phyloP scores from a whole-genome alignment of 306 rosid species.

The Cucurbita ficifolia region DNA sequence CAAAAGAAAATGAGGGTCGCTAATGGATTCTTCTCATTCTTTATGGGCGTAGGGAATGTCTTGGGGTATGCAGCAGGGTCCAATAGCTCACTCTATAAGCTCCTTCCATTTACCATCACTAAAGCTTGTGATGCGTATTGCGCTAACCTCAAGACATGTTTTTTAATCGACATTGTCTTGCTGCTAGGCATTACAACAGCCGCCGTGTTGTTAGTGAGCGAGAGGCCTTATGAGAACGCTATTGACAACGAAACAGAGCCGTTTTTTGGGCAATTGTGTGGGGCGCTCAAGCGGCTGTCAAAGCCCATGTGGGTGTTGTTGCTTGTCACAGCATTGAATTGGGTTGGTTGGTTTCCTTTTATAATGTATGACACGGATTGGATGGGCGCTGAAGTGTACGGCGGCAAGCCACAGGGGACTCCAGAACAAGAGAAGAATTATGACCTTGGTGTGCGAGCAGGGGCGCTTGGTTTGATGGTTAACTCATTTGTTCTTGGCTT shows the following conservation, averaged over 20 bases:
- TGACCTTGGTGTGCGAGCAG: slow-evolving; percentile 49
- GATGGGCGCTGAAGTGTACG: slow-evolving; percentile 88
- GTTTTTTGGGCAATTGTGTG: slow-evolving; percentile 15
- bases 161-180: slow-evolving; percentile 47
- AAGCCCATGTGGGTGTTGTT: slow-evolving; percentile 65
- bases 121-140: slow-evolving; percentile 63
- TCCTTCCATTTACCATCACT: slow-evolving; percentile 51
- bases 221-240: not conserved
- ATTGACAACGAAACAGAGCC: not conserved
- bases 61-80: slow-evolving; percentile 68
- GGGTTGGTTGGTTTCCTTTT: slow-evolving; percentile 93
- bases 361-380: slow-evolving; percentile 79
- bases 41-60: slow-evolving; percentile 75
- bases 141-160: slow-evolving; percentile 69
- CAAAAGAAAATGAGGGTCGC: slow-evolving; percentile 31
- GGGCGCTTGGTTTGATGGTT: slow-evolving; percentile 65
- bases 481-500: slow-evolving; percentile 56
- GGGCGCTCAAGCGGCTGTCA: slow-evolving; percentile 38
- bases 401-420: slow-evolving; percentile 24
- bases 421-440: slow-evolving; percentile 30
- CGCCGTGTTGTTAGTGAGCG: slow-evolving; percentile 36
- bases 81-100: slow-evolving; percentile 20
- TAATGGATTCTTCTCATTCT: slow-evolving; percentile 49
- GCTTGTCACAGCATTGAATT: slow-evolving; percentile 67
- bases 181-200: slow-evolving; percentile 12